phyloP scores from a whole-genome alignment of 768 basidiomycete species.

The Amanita inopinata region DNA sequence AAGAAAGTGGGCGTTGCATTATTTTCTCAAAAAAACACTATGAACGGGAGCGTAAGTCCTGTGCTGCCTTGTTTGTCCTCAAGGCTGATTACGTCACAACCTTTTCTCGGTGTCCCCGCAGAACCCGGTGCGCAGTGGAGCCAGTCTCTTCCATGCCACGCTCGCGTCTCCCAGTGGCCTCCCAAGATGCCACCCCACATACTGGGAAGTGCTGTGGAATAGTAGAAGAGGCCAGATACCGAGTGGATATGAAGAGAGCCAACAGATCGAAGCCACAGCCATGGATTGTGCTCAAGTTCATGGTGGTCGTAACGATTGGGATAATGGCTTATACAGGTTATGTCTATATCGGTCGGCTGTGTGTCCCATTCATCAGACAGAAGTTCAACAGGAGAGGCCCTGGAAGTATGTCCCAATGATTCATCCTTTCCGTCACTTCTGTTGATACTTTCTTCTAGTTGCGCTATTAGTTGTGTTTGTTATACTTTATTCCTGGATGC shows the following conservation, averaged over 20 bases:
- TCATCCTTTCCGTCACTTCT: not conserved
- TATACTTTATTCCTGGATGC: constrained; percentile 55
- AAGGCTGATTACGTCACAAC: too few species aligned
- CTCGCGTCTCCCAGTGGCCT: not conserved
- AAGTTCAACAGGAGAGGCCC: constrained; percentile 38
- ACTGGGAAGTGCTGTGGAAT: constrained; percentile 38
- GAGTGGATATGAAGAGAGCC: constrained; percentile 30
- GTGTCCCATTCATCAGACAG: constrained; percentile 55
- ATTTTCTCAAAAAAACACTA: too few species aligned
- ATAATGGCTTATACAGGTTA: constrained; percentile 64
- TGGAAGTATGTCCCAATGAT: constrained; percentile 67
- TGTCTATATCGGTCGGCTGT: constrained; percentile 69
- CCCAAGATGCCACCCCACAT: constrained; percentile 12
- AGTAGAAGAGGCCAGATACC: constrained; percentile 35
- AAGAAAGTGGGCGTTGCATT: constrained; percentile 17
- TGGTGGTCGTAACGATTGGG: constrained; percentile 47
- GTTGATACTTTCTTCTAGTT: constrained; percentile 33
- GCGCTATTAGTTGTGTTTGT: constrained; percentile 55
- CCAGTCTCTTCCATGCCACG: not conserved
- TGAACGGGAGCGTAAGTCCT: too few species aligned
- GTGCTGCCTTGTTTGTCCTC: too few species aligned
- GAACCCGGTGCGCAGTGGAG: too few species aligned
- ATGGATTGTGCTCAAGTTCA: constrained; percentile 66
- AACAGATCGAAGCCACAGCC: constrained; percentile 47
- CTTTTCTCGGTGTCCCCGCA: too few species aligned